These are phyloP conservation scores for Arthrobotrys pseudoclavata DNA, from an alignment of 2,329 filamentous ascomycete species.

Conservation along the genomic window DNA sequence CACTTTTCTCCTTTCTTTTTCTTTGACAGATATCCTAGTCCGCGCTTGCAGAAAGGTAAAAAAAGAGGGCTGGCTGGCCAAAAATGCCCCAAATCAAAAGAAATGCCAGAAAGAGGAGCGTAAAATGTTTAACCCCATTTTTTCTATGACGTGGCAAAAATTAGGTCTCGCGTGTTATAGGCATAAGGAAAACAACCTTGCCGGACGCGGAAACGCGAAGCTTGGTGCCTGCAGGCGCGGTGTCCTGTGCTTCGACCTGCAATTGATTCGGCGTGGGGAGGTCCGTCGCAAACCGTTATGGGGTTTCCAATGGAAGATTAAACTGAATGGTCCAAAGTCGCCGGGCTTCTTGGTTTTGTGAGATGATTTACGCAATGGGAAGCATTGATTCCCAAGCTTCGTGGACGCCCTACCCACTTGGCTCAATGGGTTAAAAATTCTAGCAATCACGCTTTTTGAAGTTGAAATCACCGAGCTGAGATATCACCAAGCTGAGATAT, in stretches of 20 bases:
- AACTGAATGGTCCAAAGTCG: not conserved
- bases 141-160: conserved; percentile 59
- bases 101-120: conserved; percentile 10
- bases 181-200: conserved; percentile 27
- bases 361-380: conserved; percentile 9
- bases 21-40: conserved; percentile 10
- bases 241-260: conserved; percentile 45
- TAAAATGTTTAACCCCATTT: conserved; percentile 24
- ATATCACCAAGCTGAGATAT: not conserved
- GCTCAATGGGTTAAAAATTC: not conserved
- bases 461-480: not conserved
- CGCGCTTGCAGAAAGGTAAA: conserved; percentile 28
- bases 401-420: not conserved
- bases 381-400: not conserved
- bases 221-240: conserved; percentile 58
- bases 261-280: conserved; percentile 28
- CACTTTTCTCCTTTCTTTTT: conserved; percentile 7
- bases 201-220: conserved; percentile 53
- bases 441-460: not conserved
- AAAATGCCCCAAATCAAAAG: conserved; percentile 6
- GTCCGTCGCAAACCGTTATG: conserved; percentile 42
- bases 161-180: conserved; percentile 51
- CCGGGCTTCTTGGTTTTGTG: not conserved
- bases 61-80: not conserved
- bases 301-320: not conserved